Percentiles rank a stretch among this genome's conserved stretches.
Conservation (phyloP, 495 filamentous ascomycete genomes). For the Hypoxylon intermedium region DNA sequence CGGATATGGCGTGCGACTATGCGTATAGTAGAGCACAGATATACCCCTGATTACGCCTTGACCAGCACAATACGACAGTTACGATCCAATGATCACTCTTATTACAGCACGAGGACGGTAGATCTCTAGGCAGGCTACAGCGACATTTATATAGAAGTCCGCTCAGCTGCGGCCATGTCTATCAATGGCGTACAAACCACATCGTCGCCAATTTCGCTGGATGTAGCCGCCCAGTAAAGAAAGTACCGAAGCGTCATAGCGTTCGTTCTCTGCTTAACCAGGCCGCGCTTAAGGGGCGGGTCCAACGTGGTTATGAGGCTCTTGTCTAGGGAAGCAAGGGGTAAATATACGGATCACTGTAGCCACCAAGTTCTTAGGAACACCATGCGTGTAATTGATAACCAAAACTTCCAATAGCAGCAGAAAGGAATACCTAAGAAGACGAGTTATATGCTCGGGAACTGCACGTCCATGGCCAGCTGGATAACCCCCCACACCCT, state of each 20-base stretch:
- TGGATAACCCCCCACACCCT: conserved; percentile 14
- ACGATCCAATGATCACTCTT: conserved; percentile 18
- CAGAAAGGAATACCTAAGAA: not conserved
- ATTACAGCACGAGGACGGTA: conserved; percentile 22
- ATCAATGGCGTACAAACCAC: conserved; percentile 14
- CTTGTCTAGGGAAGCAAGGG: not conserved
- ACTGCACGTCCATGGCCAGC: conserved; percentile 26
- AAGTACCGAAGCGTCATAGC: conserved; percentile 12
- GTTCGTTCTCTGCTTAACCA: conserved; percentile 2
- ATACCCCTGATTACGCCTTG: conserved; percentile 31
- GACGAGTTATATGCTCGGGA: conserved; percentile 20
- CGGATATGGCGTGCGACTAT: conserved; percentile 18
- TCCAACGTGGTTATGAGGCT: not conserved
- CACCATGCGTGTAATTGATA: too few species aligned
- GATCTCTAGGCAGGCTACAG: conserved; percentile 23
- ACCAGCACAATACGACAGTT: conserved; percentile 7
- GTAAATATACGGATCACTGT: too few species aligned
- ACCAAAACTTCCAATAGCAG: not conserved
- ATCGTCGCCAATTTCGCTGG: conserved; percentile 17
- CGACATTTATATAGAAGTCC: conserved; percentile 23
- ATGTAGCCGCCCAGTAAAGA: conserved; percentile 7
- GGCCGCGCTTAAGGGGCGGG: conserved; percentile 1
- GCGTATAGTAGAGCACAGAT: conserved; percentile 30
- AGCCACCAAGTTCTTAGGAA: too few species aligned
- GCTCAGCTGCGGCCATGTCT: conserved; percentile 16